A percentile compares a stretch with the other conserved stretches of the same genome.
phyloP scores from a whole-genome alignment of 257 asterid species.

The Agastache rugosa region DNA sequence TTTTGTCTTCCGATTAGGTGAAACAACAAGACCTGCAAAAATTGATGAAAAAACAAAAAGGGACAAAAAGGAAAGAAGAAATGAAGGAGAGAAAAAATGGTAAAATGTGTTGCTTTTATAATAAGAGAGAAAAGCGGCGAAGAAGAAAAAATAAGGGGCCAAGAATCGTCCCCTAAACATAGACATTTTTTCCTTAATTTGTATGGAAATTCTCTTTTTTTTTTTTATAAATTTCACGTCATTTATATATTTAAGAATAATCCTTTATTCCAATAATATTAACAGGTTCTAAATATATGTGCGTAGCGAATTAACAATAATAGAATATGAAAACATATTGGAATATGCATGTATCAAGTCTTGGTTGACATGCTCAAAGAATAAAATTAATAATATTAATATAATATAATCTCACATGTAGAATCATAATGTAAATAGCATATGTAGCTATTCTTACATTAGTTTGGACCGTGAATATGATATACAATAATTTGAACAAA shows the following conservation, averaged over 20 bases:
- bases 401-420: too few species aligned
- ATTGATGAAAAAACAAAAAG: conserved; percentile 22
- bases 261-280: too few species aligned
- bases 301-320: too few species aligned
- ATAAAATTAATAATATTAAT: too few species aligned
- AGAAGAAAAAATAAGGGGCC: conserved; percentile 39
- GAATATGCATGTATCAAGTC: too few species aligned
- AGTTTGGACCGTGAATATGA: background rate
- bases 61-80: conserved; percentile 40
- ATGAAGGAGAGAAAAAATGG: conserved; percentile 11
- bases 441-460: too few species aligned
- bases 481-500: background rate
- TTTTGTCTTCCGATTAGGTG: conserved; percentile 43
- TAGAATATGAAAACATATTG: too few species aligned
- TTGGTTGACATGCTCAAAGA: too few species aligned
- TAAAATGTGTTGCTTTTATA: conserved; percentile 38
- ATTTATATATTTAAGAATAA: background rate
- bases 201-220: background rate
- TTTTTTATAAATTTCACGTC: background rate
- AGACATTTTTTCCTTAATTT: background rate
- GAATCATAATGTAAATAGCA: too few species aligned
- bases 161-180: conserved; percentile 31
- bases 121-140: conserved; percentile 50
- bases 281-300: too few species aligned
- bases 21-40: conserved; percentile 31